Evolutionary conservation across 2,329 filamentous ascomycete genomes (phyloP).

Genomic region (Penicillium expansum): DNA sequence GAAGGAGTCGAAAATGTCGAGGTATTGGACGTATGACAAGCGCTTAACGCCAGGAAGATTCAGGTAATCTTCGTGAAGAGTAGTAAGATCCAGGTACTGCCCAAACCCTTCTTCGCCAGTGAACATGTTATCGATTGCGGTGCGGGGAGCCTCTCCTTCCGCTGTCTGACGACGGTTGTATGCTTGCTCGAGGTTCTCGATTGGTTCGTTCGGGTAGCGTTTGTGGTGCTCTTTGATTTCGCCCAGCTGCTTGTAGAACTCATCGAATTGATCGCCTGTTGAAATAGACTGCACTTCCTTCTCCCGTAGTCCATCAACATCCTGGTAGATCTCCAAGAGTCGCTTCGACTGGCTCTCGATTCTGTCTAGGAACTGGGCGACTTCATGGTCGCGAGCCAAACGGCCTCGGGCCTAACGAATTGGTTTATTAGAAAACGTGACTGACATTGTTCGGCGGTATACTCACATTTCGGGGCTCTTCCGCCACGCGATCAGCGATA

Average conservation of each 20-base stretch:
- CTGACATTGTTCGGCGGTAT: constrained; percentile 2
- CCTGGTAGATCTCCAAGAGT: constrained; percentile 79
- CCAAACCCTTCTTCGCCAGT: constrained; percentile 94
- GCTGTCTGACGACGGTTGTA: constrained; percentile 72
- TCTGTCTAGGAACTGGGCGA: constrained; percentile 78
- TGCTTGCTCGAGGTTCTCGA: constrained; percentile 89
- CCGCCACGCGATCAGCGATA: constrained; percentile 80
- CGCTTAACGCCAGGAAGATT: constrained; percentile 86
- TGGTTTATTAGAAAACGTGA: constrained; percentile 18
- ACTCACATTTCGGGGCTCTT: constrained; percentile 83
- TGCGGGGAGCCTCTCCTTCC: constrained; percentile 61
- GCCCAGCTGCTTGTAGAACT: constrained; percentile 82
- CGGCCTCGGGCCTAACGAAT: constrained; percentile 77
- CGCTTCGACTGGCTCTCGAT: constrained; percentile 83
- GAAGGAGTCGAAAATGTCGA: constrained; percentile 88
- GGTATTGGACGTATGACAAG: constrained; percentile 85
- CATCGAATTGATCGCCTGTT: constrained; percentile 80
- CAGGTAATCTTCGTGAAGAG: constrained; percentile 80
- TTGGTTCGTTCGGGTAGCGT: constrained; percentile 87
- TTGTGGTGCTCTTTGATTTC: constrained; percentile 84
- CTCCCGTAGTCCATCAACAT: constrained; percentile 67
- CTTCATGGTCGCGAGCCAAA: constrained; percentile 86
- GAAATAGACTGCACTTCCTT: constrained; percentile 82
- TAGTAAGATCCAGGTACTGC: constrained; percentile 84
- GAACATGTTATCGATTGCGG: constrained; percentile 84